Evolutionary conservation across 768 basidiomycete species (phyloP).

Genomic region (Termitomyces heimii): DNA sequence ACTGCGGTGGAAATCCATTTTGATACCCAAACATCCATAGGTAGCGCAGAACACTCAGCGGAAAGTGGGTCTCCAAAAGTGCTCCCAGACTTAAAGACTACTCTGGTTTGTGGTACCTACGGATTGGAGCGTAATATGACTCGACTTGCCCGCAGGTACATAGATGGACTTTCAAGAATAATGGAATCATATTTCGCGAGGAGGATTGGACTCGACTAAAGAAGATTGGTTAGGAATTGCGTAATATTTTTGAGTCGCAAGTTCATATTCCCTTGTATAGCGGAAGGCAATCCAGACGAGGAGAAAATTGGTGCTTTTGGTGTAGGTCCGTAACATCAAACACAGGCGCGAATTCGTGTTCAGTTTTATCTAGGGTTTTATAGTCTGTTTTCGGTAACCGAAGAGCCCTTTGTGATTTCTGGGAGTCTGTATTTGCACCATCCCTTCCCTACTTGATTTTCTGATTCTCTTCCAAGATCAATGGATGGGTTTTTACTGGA

Average conservation of each 20-base stretch:
- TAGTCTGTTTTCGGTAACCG: slow-evolving; percentile 77
- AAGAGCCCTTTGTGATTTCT: slow-evolving; percentile 78
- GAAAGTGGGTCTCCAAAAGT: slow-evolving; percentile 7
- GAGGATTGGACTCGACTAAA: slow-evolving; percentile 88
- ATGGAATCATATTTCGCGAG: slow-evolving; percentile 75
- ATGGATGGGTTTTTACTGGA: slow-evolving; percentile 98
- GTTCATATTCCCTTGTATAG: slow-evolving; percentile 28
- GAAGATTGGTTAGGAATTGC: slow-evolving; percentile 63
- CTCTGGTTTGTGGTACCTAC: slow-evolving; percentile 35
- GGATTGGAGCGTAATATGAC: not conserved
- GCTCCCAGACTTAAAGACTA: slow-evolving; percentile 62
- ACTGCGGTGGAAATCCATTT: slow-evolving; percentile 75
- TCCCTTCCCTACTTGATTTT: slow-evolving; percentile 15
- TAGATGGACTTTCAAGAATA: slow-evolving; percentile 85
- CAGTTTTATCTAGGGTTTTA: slow-evolving; percentile 50
- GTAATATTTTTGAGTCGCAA: not conserved
- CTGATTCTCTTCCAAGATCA: slow-evolving; percentile 42
- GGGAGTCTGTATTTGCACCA: slow-evolving; percentile 42
- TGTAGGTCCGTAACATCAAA: slow-evolving; percentile 44
- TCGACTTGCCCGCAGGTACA: slow-evolving; percentile 41
- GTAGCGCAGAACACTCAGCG: slow-evolving; percentile 18
- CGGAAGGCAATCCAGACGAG: slow-evolving; percentile 92
- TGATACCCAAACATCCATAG: slow-evolving; percentile 51
- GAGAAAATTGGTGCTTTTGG: slow-evolving; percentile 95
- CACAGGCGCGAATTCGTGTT: not conserved